A percentile compares a stretch with the other conserved stretches of the same genome.
Conservation (phyloP, 2,329 filamentous ascomycete species). For the Colletotrichum sp. region DNA sequence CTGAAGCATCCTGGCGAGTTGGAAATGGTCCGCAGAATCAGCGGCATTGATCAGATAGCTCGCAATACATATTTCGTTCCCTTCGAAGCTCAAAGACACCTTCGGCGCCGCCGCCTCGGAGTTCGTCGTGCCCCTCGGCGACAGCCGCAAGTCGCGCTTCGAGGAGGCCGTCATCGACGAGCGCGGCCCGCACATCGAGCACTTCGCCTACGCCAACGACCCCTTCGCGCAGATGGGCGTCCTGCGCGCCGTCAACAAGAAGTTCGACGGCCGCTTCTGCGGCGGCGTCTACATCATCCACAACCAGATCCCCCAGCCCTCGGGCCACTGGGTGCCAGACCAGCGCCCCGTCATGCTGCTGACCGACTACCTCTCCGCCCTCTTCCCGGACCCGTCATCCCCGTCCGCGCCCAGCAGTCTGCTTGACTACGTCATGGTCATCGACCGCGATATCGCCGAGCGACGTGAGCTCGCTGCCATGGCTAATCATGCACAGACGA, state of each 20-base stretch:
- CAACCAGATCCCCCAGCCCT: conserved; percentile 11
- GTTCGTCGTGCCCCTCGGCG: no score
- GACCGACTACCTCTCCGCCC: conserved; percentile 38
- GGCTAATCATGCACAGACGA: conserved; percentile 31
- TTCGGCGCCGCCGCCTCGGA: no score
- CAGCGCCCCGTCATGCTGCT: conserved; percentile 26
- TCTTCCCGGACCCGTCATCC: conserved; percentile 34
- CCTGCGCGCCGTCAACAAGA: conserved; percentile 36
- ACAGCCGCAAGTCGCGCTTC: conserved; percentile 17
- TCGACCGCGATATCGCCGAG: conserved; percentile 46
- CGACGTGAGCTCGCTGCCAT: conserved; percentile 46
- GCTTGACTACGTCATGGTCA: conserved; percentile 36
- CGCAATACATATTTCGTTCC: not conserved
- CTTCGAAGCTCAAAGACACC: not conserved
- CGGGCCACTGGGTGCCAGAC: not conserved
- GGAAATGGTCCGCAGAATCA: not conserved
- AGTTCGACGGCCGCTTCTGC: conserved; percentile 40
- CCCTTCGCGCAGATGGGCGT: conserved; percentile 43
- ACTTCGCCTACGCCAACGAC: conserved; percentile 39
- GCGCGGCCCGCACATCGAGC: conserved; percentile 35
- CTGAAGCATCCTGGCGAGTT: not conserved
- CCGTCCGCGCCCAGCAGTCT: conserved; percentile 24
- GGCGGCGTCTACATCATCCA: conserved; percentile 43
- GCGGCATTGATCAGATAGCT: not conserved
- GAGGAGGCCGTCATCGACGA: conserved; percentile 21